phyloP scores from a whole-genome alignment of 2,329 filamentous ascomycete genomes.

The Cladophialophora immunda region DNA sequence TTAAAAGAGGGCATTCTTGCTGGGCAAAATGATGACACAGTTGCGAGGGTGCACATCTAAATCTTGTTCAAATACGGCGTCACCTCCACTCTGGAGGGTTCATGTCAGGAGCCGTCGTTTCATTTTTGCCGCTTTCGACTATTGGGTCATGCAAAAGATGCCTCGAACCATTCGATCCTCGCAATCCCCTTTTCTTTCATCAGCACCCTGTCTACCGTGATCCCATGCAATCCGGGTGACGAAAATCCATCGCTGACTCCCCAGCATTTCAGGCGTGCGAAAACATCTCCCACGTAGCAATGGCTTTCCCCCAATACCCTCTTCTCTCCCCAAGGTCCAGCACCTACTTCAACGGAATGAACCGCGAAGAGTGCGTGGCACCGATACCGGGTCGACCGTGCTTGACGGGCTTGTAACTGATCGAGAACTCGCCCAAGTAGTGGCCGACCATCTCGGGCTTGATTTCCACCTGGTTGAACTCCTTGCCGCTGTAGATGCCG shows the following conservation, averaged over 20 bases:
- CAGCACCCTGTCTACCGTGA: neutral
- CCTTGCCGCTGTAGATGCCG: conserved; percentile 99
- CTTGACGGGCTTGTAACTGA: conserved; percentile 99
- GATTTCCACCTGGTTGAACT: conserved; percentile 99
- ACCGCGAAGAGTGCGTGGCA: conserved; percentile 99
- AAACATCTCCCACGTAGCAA: neutral
- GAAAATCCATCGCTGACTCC: conserved; percentile 1
- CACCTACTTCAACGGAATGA: conserved; percentile 98
- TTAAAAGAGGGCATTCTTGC: neutral
- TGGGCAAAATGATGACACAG: neutral
- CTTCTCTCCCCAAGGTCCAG: neutral
- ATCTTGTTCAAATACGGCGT: conserved; percentile 5
- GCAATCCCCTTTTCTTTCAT: neutral
- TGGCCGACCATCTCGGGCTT: conserved; percentile 99
- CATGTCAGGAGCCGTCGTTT: conserved; percentile 3
- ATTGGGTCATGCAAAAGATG: neutral
- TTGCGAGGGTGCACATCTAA: neutral
- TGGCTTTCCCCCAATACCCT: neutral
- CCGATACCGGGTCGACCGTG: conserved; percentile 99
- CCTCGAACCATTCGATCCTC: neutral
- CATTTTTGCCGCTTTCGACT: conserved; percentile 4
- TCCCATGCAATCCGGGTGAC: conserved; percentile 3
- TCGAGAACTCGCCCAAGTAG: conserved; percentile 99
- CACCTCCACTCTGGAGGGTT: neutral
- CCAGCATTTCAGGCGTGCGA: neutral